Evolutionary conservation across 345 rosid species (phyloP), one percentile per base, ranked within the genome.

Genomic region (Capsella bursapastoris): DNA sequence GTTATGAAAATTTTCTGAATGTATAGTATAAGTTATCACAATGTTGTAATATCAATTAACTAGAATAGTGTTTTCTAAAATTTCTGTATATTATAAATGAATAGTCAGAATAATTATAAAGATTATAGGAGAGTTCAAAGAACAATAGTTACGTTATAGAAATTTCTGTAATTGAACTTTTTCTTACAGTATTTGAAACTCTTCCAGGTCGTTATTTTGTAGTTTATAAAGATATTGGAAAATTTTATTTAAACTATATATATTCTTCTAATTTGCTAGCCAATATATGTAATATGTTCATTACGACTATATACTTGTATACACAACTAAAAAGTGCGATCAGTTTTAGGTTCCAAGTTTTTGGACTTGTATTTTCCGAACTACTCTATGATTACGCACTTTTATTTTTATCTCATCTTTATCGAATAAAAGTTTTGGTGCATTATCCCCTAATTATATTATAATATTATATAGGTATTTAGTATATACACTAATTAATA

Each of bases 371-470:
- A 56, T 56, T 56, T 45, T 63, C 63, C 57, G 71, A 73, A 35
- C 71, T 14, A 73, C 29, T 47, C 64, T 44, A 73, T 64, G 64
- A 55, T 64, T 73, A 64, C 68, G 25, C 2, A 22, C 25, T 22
- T 22, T 22, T 22, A 22, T 22, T 22, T 22, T 22, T 73, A 29
- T 64, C 27, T 64, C 57, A 32, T 55, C 58, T 56, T 47, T 47
- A 65, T 45, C 58, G 77, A 73, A 73, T 73, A 65, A 64, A 9
- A 2, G 64, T 73, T 73, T 63, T 73, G 64, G 70, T 73, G 64
- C 10, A 41, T 55, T 44, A 55, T 64, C 32, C 47, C 53, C 50
- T 53, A 64, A n/a, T 6, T 29, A 11, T 35, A 11, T 35, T 34
- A 12, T 37, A 48, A 10, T 55, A 8, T 41, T 55, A 8, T 41